phyloP scores from a whole-genome alignment of 78 protist species.

The Dictyostelium purpureum region DNA sequence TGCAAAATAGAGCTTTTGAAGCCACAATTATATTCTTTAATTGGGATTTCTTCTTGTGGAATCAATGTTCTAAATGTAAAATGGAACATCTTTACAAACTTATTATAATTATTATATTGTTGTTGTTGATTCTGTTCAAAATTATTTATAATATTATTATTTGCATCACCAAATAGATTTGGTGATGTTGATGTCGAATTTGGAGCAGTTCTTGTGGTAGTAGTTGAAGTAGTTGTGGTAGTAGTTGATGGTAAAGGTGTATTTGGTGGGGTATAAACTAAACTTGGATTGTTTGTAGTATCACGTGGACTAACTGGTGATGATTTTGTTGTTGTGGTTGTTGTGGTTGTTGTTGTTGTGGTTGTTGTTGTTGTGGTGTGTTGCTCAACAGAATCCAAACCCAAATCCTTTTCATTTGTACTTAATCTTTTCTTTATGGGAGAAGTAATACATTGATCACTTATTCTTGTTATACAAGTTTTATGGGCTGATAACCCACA shows the following conservation, averaged over 20 bases:
- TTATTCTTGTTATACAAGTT: background rate
- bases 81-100: too few relatives aligned
- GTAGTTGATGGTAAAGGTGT: background rate
- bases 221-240: background rate
- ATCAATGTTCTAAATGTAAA: too few relatives aligned
- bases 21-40: slow-evolving; percentile 50
- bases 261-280: too few relatives aligned
- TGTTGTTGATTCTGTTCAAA: background rate
- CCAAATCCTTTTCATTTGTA: background rate
- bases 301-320: background rate
- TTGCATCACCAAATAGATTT: background rate
- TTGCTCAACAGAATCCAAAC: too few relatives aligned
- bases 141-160: background rate
- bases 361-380: too few relatives aligned
- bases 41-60: slow-evolving; percentile 4
- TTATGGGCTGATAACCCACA: slow-evolving; percentile 25
- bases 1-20: slow-evolving; percentile 22
- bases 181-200: background rate
- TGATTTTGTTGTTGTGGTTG: background rate
- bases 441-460: background rate
- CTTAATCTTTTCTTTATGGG: background rate
- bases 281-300: too few relatives aligned
- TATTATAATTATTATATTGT: background rate
- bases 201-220: background rate
- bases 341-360: too few relatives aligned